Conservation (phyloP, 257 asterid genomes). For the Nicotiana noctiflora region DNA sequence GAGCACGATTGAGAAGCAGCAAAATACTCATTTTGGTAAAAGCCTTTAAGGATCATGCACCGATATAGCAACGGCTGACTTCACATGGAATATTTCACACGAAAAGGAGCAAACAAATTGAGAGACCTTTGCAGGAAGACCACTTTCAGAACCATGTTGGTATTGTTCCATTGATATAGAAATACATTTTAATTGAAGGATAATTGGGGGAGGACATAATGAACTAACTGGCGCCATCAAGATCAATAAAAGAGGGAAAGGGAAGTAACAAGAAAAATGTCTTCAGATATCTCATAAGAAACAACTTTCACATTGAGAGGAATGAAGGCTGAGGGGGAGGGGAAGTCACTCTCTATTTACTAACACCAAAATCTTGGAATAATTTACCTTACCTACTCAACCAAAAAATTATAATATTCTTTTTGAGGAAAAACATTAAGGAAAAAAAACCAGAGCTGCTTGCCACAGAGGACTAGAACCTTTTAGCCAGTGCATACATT, state of each 20-base stretch:
- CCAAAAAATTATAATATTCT: not conserved
- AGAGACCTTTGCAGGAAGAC: not conserved
- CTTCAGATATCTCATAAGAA: not conserved
- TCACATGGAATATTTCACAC: not conserved
- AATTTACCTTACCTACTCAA: not conserved
- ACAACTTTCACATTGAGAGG: not conserved
- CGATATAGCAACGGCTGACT: not conserved
- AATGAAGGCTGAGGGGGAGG: not conserved
- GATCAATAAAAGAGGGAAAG: not conserved
- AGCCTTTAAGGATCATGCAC: not conserved
- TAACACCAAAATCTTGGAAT: not conserved
- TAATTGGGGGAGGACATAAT: not conserved
- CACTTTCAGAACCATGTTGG: slow-evolving; percentile 3
- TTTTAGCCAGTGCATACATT: not conserved
- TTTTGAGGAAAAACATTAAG: not conserved
- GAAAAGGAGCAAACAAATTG: not conserved
- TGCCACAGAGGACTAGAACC: not conserved
- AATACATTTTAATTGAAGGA: not conserved
- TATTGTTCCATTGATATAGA: not conserved
- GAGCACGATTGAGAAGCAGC: not conserved
- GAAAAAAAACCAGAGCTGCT: too few species aligned
- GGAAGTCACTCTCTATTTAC: not conserved
- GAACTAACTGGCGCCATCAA: not conserved
- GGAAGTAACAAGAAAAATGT: not conserved
- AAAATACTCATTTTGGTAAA: not conserved